phyloP scores from a whole-genome alignment of 2,329 filamentous ascomycete genomes.

The Aspergillus fumigatiaffinis region DNA sequence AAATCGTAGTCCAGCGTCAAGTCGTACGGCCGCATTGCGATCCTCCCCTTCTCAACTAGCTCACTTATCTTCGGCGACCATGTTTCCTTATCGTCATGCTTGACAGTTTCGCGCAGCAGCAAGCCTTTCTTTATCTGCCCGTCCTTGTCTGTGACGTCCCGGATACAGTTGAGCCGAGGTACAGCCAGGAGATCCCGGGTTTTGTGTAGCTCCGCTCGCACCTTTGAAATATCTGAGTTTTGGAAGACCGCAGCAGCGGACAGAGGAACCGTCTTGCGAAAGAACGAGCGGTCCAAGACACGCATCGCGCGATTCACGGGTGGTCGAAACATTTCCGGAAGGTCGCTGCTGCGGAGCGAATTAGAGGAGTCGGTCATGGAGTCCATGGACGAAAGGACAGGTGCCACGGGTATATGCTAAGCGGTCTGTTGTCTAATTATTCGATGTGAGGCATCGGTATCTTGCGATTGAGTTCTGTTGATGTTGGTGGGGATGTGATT shows the following conservation, averaged over 20 bases:
- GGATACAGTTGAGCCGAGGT: constrained; percentile 62
- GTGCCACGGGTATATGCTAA: background rate
- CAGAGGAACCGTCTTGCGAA: constrained; percentile 70
- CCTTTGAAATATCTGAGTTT: constrained; percentile 67
- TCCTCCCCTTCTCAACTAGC: constrained; percentile 63
- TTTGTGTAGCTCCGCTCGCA: constrained; percentile 62
- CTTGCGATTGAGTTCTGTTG: background rate
- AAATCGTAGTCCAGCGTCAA: constrained; percentile 76
- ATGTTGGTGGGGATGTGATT: background rate
- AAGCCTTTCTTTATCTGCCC: constrained; percentile 34
- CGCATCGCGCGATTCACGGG: constrained; percentile 76
- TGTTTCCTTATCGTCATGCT: constrained; percentile 58
- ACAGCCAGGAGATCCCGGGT: constrained; percentile 63
- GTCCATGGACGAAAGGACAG: constrained; percentile 12
- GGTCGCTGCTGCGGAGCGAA: constrained; percentile 23
- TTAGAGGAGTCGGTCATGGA: constrained; percentile 7
- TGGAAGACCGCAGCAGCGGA: constrained; percentile 76
- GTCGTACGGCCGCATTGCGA: constrained; percentile 71
- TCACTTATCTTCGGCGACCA: constrained; percentile 70
- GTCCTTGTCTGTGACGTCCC: constrained; percentile 55
- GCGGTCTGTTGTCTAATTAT: background rate
- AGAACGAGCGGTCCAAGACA: constrained; percentile 77
- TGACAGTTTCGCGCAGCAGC: constrained; percentile 36
- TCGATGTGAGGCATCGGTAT: background rate
- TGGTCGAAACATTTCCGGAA: constrained; percentile 63